Percentiles rank a stretch among this genome's conserved stretches.
Evolutionary conservation across 2,329 filamentous ascomycete genomes (phyloP).

Genomic region (Lecanicillium sp.): DNA sequence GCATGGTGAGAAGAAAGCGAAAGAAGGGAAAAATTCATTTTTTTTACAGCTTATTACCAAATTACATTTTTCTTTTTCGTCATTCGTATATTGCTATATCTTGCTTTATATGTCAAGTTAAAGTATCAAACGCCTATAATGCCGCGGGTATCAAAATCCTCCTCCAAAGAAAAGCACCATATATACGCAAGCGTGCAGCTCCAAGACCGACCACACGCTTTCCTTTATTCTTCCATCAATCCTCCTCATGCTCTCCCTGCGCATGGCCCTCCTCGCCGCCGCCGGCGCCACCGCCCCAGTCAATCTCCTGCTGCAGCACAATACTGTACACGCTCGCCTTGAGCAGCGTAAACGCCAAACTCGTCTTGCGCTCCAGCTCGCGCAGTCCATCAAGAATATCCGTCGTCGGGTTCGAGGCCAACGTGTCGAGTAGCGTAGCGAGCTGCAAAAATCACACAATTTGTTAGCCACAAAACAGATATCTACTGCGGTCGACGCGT

Average conservation of each 20-base stretch:
- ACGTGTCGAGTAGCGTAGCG: conserved; percentile 51
- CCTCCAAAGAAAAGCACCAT: too few species aligned
- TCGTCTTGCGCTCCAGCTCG: conserved; percentile 87
- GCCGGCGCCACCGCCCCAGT: conserved; percentile 51
- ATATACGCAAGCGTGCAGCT: too few species aligned
- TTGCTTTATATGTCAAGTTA: too few species aligned
- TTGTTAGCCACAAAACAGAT: too few species aligned
- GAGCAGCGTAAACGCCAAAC: conserved; percentile 86
- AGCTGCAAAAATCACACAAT: conserved; percentile 34
- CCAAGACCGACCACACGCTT: too few species aligned
- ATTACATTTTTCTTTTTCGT: too few species aligned
- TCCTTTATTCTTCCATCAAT: too few species aligned
- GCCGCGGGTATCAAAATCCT: too few species aligned
- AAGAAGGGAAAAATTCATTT: background rate
- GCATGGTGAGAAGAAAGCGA: background rate
- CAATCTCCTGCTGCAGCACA: conserved; percentile 94
- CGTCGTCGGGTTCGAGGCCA: conserved; percentile 64
- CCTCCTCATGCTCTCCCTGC: conserved; percentile 4
- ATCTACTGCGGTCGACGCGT: background rate
- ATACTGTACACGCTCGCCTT: conserved; percentile 99
- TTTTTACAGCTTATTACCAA: too few species aligned
- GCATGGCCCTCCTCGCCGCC: conserved; percentile 20
- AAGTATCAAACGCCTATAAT: too few species aligned
- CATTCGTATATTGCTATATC: too few species aligned
- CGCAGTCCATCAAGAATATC: conserved; percentile 81